Evolutionary conservation across 2,329 filamentous ascomycete genomes (phyloP).

Genomic region (Fusarium sambucinum): DNA sequence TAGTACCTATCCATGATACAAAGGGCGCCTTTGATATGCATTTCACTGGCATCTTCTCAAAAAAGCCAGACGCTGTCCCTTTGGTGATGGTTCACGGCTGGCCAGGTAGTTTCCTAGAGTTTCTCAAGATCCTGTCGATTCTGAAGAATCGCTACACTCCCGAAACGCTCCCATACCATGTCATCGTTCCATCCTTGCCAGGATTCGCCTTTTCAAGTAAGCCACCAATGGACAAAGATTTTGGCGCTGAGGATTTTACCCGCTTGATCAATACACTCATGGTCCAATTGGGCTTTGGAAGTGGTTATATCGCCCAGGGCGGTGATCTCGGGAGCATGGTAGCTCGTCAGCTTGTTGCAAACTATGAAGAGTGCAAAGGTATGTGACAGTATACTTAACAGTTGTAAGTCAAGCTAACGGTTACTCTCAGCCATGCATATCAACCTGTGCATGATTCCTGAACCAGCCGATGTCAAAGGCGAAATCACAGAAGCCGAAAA

Average conservation of each 20-base stretch:
- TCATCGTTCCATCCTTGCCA: neutral
- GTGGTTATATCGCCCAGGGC: constrained; percentile 6
- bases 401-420: rapidly evolving
- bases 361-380: constrained; percentile 12
- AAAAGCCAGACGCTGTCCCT: neutral
- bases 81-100: constrained; percentile 9
- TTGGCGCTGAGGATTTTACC: neutral
- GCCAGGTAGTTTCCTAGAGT: constrained; percentile 19
- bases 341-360: neutral
- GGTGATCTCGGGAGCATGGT: constrained; percentile 13
- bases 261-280: constrained; percentile 4
- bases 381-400: rapidly evolving
- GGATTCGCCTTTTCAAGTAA: constrained; percentile 1
- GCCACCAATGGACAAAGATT: constrained; percentile 3
- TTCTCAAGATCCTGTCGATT: neutral
- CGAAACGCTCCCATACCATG: constrained; percentile 7
- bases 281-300: constrained; percentile 12
- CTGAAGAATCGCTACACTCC: constrained; percentile 10
- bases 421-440: neutral
- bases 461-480: neutral
- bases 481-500: constrained; percentile 1
- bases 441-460: constrained; percentile 1
- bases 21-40: neutral
- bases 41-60: constrained; percentile 6
- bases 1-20: neutral